These are phyloP conservation scores for Leccinum subgranulosum DNA, from an alignment of 768 basidiomycete species.

Conservation along the genomic window DNA sequence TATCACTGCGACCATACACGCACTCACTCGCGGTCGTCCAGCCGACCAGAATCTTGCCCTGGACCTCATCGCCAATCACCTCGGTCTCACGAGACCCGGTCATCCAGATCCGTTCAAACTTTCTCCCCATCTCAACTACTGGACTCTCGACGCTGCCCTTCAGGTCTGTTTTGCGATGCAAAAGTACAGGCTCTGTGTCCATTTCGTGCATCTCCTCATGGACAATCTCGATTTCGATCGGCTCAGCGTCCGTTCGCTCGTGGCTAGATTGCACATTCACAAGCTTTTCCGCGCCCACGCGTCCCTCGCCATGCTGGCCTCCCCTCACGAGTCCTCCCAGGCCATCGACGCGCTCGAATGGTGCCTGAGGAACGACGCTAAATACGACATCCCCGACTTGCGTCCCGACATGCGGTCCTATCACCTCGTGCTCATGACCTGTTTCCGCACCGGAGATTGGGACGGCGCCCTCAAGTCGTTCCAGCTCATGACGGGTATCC, in stretches of 20 bases:
- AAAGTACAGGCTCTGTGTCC: conserved; percentile 45
- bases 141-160: conserved; percentile 53
- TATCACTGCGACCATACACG: conserved; percentile 49
- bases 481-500: conserved; percentile 72
- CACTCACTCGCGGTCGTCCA: conserved; percentile 52
- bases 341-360: conserved; percentile 63
- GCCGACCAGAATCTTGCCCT: conserved; percentile 67
- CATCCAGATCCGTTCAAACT: conserved; percentile 38
- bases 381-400: conserved; percentile 41
- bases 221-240: conserved; percentile 30
- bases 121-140: conserved; percentile 40
- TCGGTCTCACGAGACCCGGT: conserved; percentile 53
- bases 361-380: conserved; percentile 59
- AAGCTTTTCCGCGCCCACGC: conserved; percentile 56
- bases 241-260: conserved; percentile 31
- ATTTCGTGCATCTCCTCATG: conserved; percentile 61
- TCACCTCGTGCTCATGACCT: conserved; percentile 59
- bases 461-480: conserved; percentile 51
- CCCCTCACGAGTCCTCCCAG: conserved; percentile 39
- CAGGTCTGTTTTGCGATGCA: conserved; percentile 50
- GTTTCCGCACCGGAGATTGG: conserved; percentile 68
- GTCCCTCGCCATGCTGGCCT: conserved; percentile 37
- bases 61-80: conserved; percentile 57
- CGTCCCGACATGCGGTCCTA: conserved; percentile 43
- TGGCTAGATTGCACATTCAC: conserved; percentile 58